Base-by-base conservation (phyloP, 2,329 filamentous ascomycete species). In the Ophiocordyceps camponoti-rufipedis region DNA sequence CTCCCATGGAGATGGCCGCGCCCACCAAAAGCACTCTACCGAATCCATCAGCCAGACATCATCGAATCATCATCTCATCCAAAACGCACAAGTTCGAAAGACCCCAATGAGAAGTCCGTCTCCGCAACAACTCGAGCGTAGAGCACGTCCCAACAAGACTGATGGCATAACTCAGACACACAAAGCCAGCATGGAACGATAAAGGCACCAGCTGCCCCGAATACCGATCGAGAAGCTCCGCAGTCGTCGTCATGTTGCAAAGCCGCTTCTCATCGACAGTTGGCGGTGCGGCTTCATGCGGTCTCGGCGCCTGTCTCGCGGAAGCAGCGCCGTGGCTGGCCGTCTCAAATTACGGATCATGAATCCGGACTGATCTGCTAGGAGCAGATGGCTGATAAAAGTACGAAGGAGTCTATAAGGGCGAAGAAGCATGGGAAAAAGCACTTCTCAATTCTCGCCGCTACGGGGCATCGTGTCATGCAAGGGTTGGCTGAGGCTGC, bases 71-170 rank as follows among this genome's bases (percentile, higher is more conserved):
- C n/a, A 5, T 19, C 2, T 10, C 10, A 5, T 16, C 8, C 4
- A 9, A 10, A 12, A 4, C 35, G n/a, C 70, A 82, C 80, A 82
- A 78, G 55, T 85, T 86, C 56, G 78, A 76, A 46, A 73, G 59
- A 9, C 82, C 82, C 55, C 74, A 75, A 45, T 72, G 72, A 2
- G 81, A 78, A 1, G 82, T 86, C 52, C 84, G 71, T 48, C 84
- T 69, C 57, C 91, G 83, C 44, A 94, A 76, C 48, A 94, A 66
- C 60, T 94, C 87, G 31, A 94, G 68, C 0, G 86, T 88, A 4
- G 85, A 85, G 44, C 77, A 71, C 43, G 84, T 80, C 49, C 87
- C 87, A 51, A 86, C 72, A 32, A 85, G 68, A 55, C 85, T 89
- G 54, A 86, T 83, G 51, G 84, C 67, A 50, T 83, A 76, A 56